Conservation (phyloP, 805 yeast genomes). For the Wickerhamiella spandovensis region DNA sequence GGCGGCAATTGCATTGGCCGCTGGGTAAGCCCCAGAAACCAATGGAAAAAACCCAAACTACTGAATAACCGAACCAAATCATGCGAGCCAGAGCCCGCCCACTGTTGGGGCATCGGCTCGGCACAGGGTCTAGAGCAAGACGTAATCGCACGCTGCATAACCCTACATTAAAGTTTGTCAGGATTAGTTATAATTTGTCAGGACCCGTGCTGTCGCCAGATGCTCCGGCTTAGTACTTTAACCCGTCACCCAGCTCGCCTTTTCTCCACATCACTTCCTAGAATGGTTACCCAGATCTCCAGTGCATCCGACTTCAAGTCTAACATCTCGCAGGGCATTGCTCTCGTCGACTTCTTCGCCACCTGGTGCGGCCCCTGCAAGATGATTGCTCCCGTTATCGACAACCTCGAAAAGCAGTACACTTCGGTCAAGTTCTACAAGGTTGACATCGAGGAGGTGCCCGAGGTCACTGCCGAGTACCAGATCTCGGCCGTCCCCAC, state of each 20-base stretch:
- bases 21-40: too few relatives aligned
- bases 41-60: too few relatives aligned
- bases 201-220: neutral
- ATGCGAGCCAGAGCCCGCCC: too few relatives aligned
- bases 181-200: neutral
- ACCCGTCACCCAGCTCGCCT: neutral
- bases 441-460: constrained; percentile 81
- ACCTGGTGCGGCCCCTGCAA: constrained; percentile 99
- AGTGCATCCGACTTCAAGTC: constrained; percentile 49
- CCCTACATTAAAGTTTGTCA: neutral
- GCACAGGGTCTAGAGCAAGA: neutral
- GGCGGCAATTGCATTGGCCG: too few relatives aligned
- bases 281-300: constrained; percentile 43
- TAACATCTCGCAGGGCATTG: constrained; percentile 57
- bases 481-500: constrained; percentile 58
- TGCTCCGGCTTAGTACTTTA: constrained; percentile 3
- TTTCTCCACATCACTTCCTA: constrained; percentile 4
- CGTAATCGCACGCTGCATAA: neutral
- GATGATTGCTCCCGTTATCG: constrained; percentile 88
- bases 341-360: constrained; percentile 91
- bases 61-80: too few relatives aligned
- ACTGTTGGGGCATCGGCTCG: neutral
- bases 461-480: constrained; percentile 56
- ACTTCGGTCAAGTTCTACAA: constrained; percentile 63
- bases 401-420: constrained; percentile 43